Evolutionary conservation across 371 early-diverging fungal species (phyloP).

Genomic region (Mortierella sp.): DNA sequence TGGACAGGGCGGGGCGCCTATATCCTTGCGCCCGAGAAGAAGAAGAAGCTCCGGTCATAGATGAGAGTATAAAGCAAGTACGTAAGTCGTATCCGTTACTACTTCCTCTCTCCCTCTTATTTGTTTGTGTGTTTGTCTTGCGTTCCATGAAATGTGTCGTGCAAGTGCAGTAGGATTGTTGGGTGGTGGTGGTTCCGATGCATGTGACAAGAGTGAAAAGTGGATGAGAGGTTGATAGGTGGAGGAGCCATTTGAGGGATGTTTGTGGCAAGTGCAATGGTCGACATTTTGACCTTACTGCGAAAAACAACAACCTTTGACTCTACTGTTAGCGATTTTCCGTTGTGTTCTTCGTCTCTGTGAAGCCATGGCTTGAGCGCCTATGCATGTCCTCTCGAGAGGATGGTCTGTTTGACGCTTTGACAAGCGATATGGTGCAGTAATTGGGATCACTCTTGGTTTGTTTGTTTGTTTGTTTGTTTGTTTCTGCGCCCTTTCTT

Average conservation of each 20-base stretch:
- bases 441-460: neutral
- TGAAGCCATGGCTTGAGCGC: neutral
- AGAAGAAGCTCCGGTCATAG: constrained; percentile 36
- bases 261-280: neutral
- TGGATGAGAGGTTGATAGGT: neutral
- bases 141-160: neutral
- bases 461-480: constrained; percentile 3
- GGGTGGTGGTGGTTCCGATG: neutral
- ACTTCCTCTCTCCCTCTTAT: neutral
- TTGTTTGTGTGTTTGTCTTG: neutral
- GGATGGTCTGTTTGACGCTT: neutral
- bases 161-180: neutral
- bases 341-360: neutral
- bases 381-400: neutral
- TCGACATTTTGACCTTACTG: neutral
- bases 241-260: neutral
- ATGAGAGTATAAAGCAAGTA: neutral
- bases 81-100: neutral
- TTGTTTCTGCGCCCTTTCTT: neutral
- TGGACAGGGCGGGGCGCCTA: constrained; percentile 73
- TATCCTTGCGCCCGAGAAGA: constrained; percentile 50
- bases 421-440: neutral
- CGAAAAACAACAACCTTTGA: neutral
- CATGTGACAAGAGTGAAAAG: neutral
- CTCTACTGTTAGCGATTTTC: neutral